Base-by-base conservation (phyloP, 441 rosid genomes). In the Croton setiger region DNA sequence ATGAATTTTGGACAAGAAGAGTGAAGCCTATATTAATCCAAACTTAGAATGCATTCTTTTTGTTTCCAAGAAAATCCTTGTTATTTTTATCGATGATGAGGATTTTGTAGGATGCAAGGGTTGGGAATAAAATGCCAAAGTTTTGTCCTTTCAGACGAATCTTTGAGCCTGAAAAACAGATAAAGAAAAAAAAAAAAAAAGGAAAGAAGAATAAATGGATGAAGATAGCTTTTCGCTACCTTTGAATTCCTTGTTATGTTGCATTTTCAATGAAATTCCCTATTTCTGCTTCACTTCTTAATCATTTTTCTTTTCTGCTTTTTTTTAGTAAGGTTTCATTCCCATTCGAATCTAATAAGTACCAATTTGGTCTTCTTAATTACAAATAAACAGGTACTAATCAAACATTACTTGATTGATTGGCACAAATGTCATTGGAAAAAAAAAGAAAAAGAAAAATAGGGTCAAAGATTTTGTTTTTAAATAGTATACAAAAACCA, bases 41-140 rank as follows among this genome's bases (percentile, higher is more conserved):
- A 20, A 51, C 44, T 37, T 27, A 60, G 56, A 68, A 41, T 45
- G 10, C 21, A 64, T 66, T 47, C 67, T 35, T 49, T 53, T 52
- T 35, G 15, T 1, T 48, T 44, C 54, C 21, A 55, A 55, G 23
- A 9, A 7, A 11, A 61, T 37, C 44, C 39, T 39, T 48, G 21
- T 51, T 58, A 8, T 68, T 51, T 12, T 27, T 27, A 27, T 27
- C 31, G 11, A 14, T 49, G 51, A 52, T 60, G 17, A 70, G 43
- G 45, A 66, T 59, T 63, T 60, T 74, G 21, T 20, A 54, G 51
- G 45, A 39, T 54, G 72, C 71, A 67, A 68, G 54, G 63, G 36
- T 72, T 44, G 67, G 63, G 74, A 82, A 73, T 77, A 72, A 74
- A 47, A 74, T 69, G 37, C 6, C 13, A 31, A 62, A 63, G 10